Conservation (phyloP, 2,329 filamentous ascomycete species). For the Xylaria sp. region DNA sequence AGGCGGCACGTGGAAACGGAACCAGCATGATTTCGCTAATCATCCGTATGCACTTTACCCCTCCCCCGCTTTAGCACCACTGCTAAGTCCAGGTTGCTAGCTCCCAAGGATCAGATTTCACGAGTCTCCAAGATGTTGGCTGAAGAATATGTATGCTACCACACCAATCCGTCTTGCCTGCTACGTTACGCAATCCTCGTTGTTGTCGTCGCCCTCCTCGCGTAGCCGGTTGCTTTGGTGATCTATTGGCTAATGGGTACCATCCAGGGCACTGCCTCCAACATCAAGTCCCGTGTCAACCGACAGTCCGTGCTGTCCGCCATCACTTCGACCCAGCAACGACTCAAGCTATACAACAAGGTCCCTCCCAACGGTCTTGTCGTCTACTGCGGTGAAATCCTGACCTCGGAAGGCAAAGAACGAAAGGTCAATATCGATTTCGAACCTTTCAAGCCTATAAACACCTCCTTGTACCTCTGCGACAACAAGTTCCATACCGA, state of each 20-base stretch:
- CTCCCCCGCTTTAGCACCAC: constrained; percentile 42
- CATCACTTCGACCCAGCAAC: constrained; percentile 98
- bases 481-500: constrained; percentile 99
- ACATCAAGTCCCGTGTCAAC: constrained; percentile 99
- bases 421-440: constrained; percentile 99
- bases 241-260: constrained; percentile 41
- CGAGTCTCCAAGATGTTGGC: constrained; percentile 99
- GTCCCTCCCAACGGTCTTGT: constrained; percentile 97
- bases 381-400: constrained; percentile 99
- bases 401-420: constrained; percentile 98
- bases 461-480: constrained; percentile 98
- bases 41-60: constrained; percentile 74
- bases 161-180: background rate
- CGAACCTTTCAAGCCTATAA: constrained; percentile 99
- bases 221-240: constrained; percentile 8
- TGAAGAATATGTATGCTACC: constrained; percentile 91
- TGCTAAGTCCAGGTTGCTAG: constrained; percentile 68
- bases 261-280: constrained; percentile 89
- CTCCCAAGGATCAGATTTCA: constrained; percentile 97
- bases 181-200: background rate
- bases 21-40: constrained; percentile 99
- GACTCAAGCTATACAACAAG: constrained; percentile 98
- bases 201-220: background rate
- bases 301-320: constrained; percentile 96
- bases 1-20: constrained; percentile 96